Percentiles rank a stretch among this genome's conserved stretches.
Conservation (phyloP, 441 rosid species). For the Populus hybrid region DNA sequence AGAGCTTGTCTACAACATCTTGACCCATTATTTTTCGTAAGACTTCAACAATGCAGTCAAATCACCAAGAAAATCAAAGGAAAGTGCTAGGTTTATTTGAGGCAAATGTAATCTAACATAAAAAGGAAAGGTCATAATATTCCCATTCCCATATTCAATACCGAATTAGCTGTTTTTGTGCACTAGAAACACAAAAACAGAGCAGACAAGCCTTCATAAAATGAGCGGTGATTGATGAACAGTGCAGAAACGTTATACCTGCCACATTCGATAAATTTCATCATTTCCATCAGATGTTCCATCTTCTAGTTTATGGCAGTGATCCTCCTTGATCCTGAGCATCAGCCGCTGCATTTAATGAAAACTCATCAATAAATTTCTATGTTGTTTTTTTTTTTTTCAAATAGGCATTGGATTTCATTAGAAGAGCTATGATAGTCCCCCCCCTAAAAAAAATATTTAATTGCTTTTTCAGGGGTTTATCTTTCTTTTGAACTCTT, state of each 20-base stretch:
- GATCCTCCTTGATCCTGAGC: conserved; percentile 41
- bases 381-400: neutral
- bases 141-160: neutral
- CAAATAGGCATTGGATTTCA: neutral
- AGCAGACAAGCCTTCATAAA: neutral
- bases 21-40: neutral
- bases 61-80: neutral
- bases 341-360: conserved; percentile 56
- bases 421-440: neutral
- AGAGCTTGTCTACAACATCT: neutral
- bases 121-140: neutral
- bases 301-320: conserved; percentile 30
- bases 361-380: neutral
- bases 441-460: neutral
- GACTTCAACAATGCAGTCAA: neutral
- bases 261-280: conserved; percentile 45
- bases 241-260: conserved; percentile 38
- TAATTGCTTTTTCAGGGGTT: neutral
- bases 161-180: neutral
- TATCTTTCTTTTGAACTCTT: neutral
- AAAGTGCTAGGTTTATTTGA: neutral
- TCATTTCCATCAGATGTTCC: conserved; percentile 18
- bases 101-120: neutral
- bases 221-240: neutral
- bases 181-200: neutral